Evolutionary conservation across 1,139 yeast species (phyloP), one percentile per base, ranked within the genome.

Genomic region (Blastobotrys persicus): DNA sequence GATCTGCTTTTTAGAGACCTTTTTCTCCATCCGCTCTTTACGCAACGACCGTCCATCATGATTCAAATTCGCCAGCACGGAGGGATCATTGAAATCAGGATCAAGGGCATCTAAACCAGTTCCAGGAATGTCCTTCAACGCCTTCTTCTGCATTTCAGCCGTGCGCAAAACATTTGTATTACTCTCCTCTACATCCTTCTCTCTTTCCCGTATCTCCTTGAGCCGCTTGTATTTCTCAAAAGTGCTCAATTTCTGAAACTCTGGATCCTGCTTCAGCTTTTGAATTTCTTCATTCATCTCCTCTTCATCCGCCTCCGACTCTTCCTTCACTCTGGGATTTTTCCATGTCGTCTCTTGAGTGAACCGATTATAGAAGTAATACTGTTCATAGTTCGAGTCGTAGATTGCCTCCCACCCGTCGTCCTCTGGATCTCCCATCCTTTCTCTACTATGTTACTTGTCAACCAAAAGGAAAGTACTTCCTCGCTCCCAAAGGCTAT

Each of bases 331-430:
- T 11, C 66, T 54, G 4, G 66, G 66, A 42, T 62, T 62, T 28
- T 48, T 49, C 66, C 66, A 64, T 3, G 67, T 64, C 3, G 62
- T 61, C 44, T 53, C 62, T 13, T 53, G 43, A 5, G 65, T 63
- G 41, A 49, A 42, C 26, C 55, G 50, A 49, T 64, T 64, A 58
- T 59, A 56, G 42, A 63, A 64, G 32, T 61, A 63, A 51, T 60
- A 62, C 18, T 57, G 53, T 9, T 49, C 50, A 13, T 46, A 44
- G 2, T 48, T 33, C n/a, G 53, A 52, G 34, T 64, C 68, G 49
- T 55, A 59, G n/a, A 64, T 35, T 1, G 68, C 65, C 37, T 59
- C 59, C 68, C 68, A 64, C 3, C 64, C 67, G 47, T 62, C 67
- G 18, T 59, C 59, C 9, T 23, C 28, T 6, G 28, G 5, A 5